These are phyloP conservation scores for Pisolithus marmoratus DNA, from an alignment of 768 basidiomycete species.

Conservation along the genomic window DNA sequence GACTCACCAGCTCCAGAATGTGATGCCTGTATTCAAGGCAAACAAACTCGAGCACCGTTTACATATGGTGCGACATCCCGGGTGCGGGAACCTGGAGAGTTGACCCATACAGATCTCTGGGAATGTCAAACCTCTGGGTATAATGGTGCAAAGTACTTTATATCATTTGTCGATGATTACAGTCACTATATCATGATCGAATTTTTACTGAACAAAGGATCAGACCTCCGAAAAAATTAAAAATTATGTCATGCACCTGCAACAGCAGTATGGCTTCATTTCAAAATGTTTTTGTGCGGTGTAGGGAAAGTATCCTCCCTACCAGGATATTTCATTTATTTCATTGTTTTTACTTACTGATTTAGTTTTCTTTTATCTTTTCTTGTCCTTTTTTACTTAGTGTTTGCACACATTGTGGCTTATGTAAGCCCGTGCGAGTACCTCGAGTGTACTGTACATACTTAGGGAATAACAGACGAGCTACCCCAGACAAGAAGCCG, in stretches of 20 bases:
- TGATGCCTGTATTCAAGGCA: conserved; percentile 1
- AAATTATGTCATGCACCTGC: conserved; percentile 6
- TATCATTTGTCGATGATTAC: conserved; percentile 18
- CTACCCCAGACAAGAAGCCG: too few species aligned
- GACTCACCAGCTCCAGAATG: background rate
- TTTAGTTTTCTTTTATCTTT: too few species aligned
- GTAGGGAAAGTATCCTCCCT: too few species aligned
- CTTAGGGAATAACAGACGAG: too few species aligned
- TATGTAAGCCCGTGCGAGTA: too few species aligned
- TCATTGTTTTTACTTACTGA: too few species aligned
- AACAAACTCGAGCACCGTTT: background rate
- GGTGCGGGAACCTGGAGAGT: background rate
- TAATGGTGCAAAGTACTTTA: conserved; percentile 19
- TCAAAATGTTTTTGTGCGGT: background rate
- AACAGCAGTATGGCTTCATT: conserved; percentile 3
- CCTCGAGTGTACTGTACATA: too few species aligned
- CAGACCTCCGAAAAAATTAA: conserved; percentile 12
- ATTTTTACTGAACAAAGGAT: conserved; percentile 19
- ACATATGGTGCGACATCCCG: background rate
- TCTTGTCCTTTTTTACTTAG: too few species aligned
- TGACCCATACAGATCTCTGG: conserved; percentile 20
- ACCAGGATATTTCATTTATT: too few species aligned
- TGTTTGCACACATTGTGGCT: too few species aligned
- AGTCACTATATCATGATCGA: background rate
- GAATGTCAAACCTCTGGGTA: conserved; percentile 8